Evolutionary conservation across 2,329 filamentous ascomycete genomes (phyloP).

Genomic region (Colletotrichum sp.): DNA sequence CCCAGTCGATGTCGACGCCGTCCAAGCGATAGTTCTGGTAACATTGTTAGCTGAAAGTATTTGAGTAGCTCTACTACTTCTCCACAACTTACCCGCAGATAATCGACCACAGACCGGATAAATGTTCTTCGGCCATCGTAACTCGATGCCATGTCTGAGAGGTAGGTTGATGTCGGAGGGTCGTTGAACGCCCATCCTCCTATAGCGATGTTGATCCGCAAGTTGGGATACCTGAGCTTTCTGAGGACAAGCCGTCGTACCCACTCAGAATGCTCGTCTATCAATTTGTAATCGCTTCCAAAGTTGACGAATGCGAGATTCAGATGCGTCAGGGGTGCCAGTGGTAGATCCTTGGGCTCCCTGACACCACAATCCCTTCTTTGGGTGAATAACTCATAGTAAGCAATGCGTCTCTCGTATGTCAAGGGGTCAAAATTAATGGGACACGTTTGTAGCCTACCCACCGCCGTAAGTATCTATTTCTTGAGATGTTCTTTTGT

Average conservation of each 20-base stretch:
- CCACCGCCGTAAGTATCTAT: background rate
- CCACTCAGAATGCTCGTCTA: background rate
- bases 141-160: slow-evolving; percentile 35
- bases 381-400: background rate
- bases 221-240: background rate
- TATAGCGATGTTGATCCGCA: background rate
- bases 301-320: background rate
- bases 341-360: background rate
- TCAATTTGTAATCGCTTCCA: background rate
- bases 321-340: background rate
- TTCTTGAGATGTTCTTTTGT: background rate
- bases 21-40: background rate
- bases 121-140: slow-evolving; percentile 41
- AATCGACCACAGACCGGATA: slow-evolving; percentile 27
- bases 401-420: background rate
- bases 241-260: background rate
- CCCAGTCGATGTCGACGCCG: slow-evolving; percentile 18
- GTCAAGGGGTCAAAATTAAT: background rate
- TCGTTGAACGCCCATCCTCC: background rate
- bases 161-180: background rate
- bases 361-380: background rate
- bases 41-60: background rate
- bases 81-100: background rate
- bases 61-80: background rate
- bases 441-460: background rate